Conservation (phyloP, 768 basidiomycete genomes). For the Leucogyrophana mollusca region DNA sequence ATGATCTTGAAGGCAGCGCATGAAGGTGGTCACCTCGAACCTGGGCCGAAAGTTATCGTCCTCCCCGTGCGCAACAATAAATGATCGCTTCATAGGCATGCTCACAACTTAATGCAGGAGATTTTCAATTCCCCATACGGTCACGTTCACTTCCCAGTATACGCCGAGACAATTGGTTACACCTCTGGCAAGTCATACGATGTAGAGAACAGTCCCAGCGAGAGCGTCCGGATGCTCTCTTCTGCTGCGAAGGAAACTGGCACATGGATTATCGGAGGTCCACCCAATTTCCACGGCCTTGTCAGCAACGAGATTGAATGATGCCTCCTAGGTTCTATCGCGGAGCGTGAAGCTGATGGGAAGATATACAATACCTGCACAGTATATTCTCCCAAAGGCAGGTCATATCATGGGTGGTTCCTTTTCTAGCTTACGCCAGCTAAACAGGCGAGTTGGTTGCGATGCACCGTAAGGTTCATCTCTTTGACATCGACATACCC, state of each 20-base stretch:
- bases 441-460: conserved; percentile 76
- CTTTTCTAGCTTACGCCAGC: not conserved
- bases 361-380: conserved; percentile 93
- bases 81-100: conserved; percentile 1
- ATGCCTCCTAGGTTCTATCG: conserved; percentile 76
- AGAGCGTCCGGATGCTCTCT: conserved; percentile 81
- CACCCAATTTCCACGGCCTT: not conserved
- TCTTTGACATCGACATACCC: conserved; percentile 97
- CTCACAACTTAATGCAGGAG: conserved; percentile 48
- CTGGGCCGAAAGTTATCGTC: conserved; percentile 78
- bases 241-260: conserved; percentile 72
- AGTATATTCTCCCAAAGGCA: conserved; percentile 82
- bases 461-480: conserved; percentile 89
- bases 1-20: conserved; percentile 73
- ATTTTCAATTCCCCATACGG: conserved; percentile 90
- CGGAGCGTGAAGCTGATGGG: conserved; percentile 61
- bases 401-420: conserved; percentile 3
- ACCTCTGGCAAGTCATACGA: conserved; percentile 59
- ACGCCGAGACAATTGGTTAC: conserved; percentile 78
- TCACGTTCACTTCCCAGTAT: conserved; percentile 72
- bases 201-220: conserved; percentile 53
- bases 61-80: conserved; percentile 59
- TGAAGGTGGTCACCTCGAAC: conserved; percentile 24
- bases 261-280: conserved; percentile 94
- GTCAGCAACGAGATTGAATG: not conserved